A percentile compares a stretch with the other conserved stretches of the same genome.
phyloP scores from a whole-genome alignment of 2,329 filamentous ascomycete species.

The Aspergillus fumigatus region DNA sequence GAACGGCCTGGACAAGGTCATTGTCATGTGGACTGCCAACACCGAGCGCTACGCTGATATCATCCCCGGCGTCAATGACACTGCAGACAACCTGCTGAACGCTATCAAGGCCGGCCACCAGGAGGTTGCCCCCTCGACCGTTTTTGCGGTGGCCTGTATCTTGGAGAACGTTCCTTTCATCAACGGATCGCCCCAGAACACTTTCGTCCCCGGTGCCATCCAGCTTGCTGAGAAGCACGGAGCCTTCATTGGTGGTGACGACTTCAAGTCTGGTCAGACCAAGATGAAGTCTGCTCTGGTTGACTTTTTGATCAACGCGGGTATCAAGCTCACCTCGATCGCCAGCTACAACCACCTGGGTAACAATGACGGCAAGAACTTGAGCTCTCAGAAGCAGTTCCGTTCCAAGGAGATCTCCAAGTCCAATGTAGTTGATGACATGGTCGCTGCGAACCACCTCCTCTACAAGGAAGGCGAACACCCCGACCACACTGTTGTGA shows the following conservation, averaged over 20 bases:
- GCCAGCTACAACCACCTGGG: slow-evolving; percentile 99
- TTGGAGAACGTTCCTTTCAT: slow-evolving; percentile 90
- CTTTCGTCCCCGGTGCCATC: slow-evolving; percentile 90
- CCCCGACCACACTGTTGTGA: slow-evolving; percentile 96
- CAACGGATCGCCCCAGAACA: slow-evolving; percentile 99
- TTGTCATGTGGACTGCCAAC: slow-evolving; percentile 98
- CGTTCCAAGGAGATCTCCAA: slow-evolving; percentile 99
- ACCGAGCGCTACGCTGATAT: slow-evolving; percentile 95
- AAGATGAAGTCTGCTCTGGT: slow-evolving; percentile 99
- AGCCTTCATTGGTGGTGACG: slow-evolving; percentile 92
- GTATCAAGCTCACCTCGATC: slow-evolving; percentile 98
- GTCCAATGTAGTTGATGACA: slow-evolving; percentile 98
- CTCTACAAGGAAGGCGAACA: slow-evolving; percentile 91
- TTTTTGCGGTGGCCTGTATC: slow-evolving; percentile 93
- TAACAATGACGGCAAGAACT: slow-evolving; percentile 99
- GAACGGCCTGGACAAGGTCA: slow-evolving; percentile 86
- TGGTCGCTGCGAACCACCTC: slow-evolving; percentile 92
- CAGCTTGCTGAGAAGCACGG: slow-evolving; percentile 80
- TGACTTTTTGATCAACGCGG: slow-evolving; percentile 96
- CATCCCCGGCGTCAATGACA: slow-evolving; percentile 87
- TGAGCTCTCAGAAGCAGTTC: slow-evolving; percentile 97
- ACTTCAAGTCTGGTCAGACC: slow-evolving; percentile 99
- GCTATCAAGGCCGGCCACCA: slow-evolving; percentile 81
- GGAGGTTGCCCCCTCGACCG: slow-evolving; percentile 90
- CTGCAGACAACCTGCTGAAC: slow-evolving; percentile 85